phyloP scores from a whole-genome alignment of 768 basidiomycete species.

The Podaxis sp. region DNA sequence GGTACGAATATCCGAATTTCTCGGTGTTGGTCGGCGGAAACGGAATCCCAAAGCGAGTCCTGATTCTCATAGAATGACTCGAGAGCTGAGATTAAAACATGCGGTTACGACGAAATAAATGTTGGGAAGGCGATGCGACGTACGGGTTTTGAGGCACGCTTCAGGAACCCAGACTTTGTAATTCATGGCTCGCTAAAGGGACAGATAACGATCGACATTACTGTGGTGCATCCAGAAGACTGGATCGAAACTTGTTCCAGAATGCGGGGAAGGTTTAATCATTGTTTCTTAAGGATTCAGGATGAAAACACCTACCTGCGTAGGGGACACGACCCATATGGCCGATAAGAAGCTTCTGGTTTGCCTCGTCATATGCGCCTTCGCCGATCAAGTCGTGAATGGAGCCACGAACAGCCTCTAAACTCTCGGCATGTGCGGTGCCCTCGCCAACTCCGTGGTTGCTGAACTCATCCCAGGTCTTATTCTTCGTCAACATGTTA shows the following conservation, averaged over 20 bases:
- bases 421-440: conserved; percentile 35
- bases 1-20: conserved; percentile 45
- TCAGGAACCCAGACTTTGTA: conserved; percentile 37
- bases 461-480: conserved; percentile 44
- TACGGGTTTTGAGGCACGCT: conserved; percentile 25
- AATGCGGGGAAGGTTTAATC: too few species aligned
- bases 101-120: background rate
- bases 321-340: conserved; percentile 39
- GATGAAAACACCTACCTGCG: conserved; percentile 31
- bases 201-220: conserved; percentile 52
- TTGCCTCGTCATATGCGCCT: too few species aligned
- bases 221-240: conserved; percentile 54
- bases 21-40: conserved; percentile 26
- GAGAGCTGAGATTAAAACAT: conserved; percentile 28
- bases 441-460: conserved; percentile 40
- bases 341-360: conserved; percentile 19
- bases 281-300: too few species aligned
- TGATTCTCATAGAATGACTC: conserved; percentile 46
- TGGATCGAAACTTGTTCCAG: conserved; percentile 42
- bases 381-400: conserved; percentile 40
- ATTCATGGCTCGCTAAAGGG: conserved; percentile 51
- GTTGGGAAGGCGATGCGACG: conserved; percentile 24
- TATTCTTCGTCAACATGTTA: conserved; percentile 34
- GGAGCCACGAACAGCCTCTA: conserved; percentile 49
- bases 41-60: conserved; percentile 39